Conservation (phyloP, 805 yeast species). For the Saccharomycopsis lassenensis region DNA sequence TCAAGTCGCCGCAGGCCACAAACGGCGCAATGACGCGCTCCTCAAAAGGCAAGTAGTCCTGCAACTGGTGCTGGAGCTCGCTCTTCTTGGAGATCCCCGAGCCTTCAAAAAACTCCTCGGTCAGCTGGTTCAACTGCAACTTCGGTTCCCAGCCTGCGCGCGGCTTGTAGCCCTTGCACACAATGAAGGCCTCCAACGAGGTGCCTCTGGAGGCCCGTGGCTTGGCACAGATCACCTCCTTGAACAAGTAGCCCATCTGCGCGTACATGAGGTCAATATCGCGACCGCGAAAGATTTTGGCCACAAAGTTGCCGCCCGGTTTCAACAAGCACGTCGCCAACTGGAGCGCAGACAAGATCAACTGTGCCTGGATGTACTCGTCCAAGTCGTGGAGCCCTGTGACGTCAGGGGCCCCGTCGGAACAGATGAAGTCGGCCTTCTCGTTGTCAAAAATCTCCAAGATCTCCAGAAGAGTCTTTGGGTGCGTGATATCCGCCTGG, state of each 20-base stretch:
- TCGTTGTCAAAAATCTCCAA: conserved; percentile 79
- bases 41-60: conserved; percentile 38
- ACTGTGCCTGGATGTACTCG: conserved; percentile 93
- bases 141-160: conserved; percentile 75
- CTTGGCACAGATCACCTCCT: conserved; percentile 84
- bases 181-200: conserved; percentile 87
- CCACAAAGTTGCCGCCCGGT: conserved; percentile 89
- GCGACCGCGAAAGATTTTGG: conserved; percentile 92
- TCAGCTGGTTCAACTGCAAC: conserved; percentile 43
- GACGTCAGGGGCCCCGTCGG: conserved; percentile 98
- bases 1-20: conserved; percentile 88
- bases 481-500: conserved; percentile 97
- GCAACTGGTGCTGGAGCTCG: conserved; percentile 28
- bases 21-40: conserved; percentile 81
- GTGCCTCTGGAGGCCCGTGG: conserved; percentile 95
- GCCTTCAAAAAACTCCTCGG: conserved; percentile 74
- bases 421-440: conserved; percentile 89
- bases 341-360: conserved; percentile 83
- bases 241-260: conserved; percentile 82
- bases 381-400: conserved; percentile 95
- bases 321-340: conserved; percentile 80
- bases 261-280: conserved; percentile 90
- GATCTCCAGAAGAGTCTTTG: conserved; percentile 69
- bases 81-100: conserved; percentile 41
- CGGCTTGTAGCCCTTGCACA: conserved; percentile 81